These are phyloP conservation scores for Chiua virens DNA, from an alignment of 768 basidiomycete species.

Conservation along the genomic window DNA sequence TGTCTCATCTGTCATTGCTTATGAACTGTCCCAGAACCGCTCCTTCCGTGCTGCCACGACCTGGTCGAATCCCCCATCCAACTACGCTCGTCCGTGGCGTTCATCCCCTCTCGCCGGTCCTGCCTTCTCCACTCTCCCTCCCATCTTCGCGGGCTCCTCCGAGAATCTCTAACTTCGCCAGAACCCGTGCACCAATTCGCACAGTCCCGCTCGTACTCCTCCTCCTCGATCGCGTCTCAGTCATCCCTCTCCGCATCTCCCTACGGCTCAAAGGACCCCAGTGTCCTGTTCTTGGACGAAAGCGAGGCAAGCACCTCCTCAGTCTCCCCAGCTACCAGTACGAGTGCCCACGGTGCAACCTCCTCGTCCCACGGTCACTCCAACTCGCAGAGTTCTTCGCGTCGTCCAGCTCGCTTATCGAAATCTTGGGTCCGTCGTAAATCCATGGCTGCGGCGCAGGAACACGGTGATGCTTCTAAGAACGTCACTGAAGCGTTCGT, in stretches of 20 bases:
- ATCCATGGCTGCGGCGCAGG: neutral
- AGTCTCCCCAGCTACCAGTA: constrained; percentile 10
- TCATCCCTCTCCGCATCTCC: constrained; percentile 13
- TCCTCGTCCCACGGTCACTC: constrained; percentile 22
- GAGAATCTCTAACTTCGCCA: constrained; percentile 4
- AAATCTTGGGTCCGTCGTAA: constrained; percentile 12
- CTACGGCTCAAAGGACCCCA: constrained; percentile 14
- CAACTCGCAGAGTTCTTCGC: neutral
- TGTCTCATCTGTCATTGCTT: too few relatives aligned
- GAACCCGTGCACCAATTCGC: neutral
- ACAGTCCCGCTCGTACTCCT: constrained; percentile 10
- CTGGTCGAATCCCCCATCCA: neutral
- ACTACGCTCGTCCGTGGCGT: constrained; percentile 27
- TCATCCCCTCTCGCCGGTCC: constrained; percentile 30
- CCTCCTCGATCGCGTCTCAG: constrained; percentile 19
- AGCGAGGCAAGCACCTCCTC: constrained; percentile 25
- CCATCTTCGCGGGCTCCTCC: constrained; percentile 21
- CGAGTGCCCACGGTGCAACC: constrained; percentile 6
- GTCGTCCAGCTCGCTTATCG: constrained; percentile 8
- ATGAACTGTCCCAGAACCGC: constrained; percentile 11
- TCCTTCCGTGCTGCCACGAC: constrained; percentile 8
- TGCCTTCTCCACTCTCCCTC: constrained; percentile 25
- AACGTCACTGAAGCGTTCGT: constrained; percentile 4
- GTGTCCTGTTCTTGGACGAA: constrained; percentile 10
- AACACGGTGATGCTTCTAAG: neutral